Evolutionary conservation across 306 rosid species (phyloP), one percentile per base, ranked within the genome.

Genomic region (Vicia villosa): DNA sequence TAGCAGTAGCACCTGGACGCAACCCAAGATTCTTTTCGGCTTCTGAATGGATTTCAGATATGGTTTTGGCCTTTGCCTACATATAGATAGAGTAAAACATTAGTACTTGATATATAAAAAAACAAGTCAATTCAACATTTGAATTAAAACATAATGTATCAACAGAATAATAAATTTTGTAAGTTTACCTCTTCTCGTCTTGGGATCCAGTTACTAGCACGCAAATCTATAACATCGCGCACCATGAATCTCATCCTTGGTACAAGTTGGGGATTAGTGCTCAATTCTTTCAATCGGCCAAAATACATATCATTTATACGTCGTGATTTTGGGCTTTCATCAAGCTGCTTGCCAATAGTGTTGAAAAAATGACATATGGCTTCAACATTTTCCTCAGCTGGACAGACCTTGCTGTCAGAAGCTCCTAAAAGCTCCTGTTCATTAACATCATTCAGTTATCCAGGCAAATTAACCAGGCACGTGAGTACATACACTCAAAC

Each of bases 291-390:
- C 96, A 95, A 69, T 74, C 86, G 86, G 65, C 74, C 63, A 30
- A 95, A 86, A 84, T 95, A 95, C 65, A 76, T 11, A 51, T 91
- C 96, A 62, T 91, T 95, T 66, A 91, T 85, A n/a, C 84, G 91
- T 21, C 92, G 79, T 19, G 99, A 86, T 70, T 84, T 95, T 68
- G 68, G 79, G 74, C 76, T 74, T 82, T 84, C 97, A 54, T 91
- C 97, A 19, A 91, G 95, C 84, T 91, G 96, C 83, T 91, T 95
- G 66, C 99, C 99, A n/a, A 95, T 91, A 49, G 96, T 95, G 86
- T 70, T 83, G 49, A 95, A 89, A 67, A 91, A 89, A 24, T 91
- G 99, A 78, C 99, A 95, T 56, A 95, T 86, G 42, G 99, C 97
- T 87, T 95, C 99, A 32, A 95, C 99, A 54, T 91, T 89, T 82